Percentiles rank a stretch among this genome's conserved stretches.
These are phyloP conservation scores for Acacia crassicarpa DNA, from an alignment of 306 rosid species.

Conservation along the genomic window DNA sequence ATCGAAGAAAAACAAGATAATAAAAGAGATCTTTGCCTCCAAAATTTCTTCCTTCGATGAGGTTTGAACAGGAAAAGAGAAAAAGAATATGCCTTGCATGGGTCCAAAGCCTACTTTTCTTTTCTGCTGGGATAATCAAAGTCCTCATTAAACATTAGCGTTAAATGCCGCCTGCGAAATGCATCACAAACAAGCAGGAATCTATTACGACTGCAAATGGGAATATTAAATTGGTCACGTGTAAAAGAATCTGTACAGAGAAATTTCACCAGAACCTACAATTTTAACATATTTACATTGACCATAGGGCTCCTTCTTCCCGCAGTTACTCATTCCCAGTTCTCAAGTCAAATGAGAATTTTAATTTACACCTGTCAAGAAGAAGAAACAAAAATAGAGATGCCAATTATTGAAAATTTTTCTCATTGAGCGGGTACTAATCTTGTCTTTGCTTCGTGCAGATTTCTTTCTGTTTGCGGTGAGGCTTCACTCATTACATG, in stretches of 20 bases:
- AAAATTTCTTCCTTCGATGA: not conserved
- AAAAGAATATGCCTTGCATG: constrained; percentile 36
- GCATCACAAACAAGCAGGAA: constrained; percentile 52
- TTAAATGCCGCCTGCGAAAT: constrained; percentile 1
- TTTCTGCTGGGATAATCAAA: constrained; percentile 20
- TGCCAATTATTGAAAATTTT: not conserved
- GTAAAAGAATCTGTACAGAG: not conserved
- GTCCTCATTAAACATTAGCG: constrained; percentile 15
- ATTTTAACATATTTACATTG: not conserved
- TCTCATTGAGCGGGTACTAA: not conserved
- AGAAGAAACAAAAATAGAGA: not conserved
- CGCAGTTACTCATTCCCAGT: not conserved
- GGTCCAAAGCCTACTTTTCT: constrained; percentile 50
- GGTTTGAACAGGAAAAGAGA: constrained; percentile 18
- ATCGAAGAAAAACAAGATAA: not conserved
- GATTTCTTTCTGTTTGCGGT: not conserved
- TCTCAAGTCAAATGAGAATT: not conserved
- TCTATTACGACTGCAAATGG: not conserved
- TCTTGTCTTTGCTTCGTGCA: constrained; percentile 5
- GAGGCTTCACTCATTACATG: constrained; percentile 20
- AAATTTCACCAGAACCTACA: not conserved
- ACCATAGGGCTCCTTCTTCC: not conserved
- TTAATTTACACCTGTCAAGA: not conserved
- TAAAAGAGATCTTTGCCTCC: not conserved
- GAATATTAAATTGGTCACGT: not conserved